Evolutionary conservation across 225 moss, liverwort and hornwort species (phyloP).

Genomic region (Sphagnum tenellum): DNA sequence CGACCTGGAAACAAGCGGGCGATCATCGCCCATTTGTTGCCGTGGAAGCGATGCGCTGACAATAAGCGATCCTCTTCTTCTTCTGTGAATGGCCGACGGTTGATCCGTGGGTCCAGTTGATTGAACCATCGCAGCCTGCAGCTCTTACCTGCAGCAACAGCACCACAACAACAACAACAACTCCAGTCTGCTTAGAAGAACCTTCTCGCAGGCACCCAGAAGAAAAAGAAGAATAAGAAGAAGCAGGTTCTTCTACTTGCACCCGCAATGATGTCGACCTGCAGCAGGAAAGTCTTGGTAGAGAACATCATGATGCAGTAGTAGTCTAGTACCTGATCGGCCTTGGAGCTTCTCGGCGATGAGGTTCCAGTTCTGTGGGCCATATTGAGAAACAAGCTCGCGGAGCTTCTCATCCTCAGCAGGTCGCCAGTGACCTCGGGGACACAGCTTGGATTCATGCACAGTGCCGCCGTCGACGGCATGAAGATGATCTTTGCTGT

Average conservation of each 20-base stretch:
- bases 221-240: no score
- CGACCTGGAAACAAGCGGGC: constrained; percentile 90
- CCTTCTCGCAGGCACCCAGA: no score
- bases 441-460: constrained; percentile 75
- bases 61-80: constrained; percentile 90
- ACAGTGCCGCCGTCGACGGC: constrained; percentile 26
- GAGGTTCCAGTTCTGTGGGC: constrained; percentile 96
- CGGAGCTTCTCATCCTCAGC: constrained; percentile 89
- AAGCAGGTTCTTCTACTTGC: no score
- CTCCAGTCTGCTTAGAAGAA: no score
- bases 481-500: constrained; percentile 52
- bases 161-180: no score
- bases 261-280: no score
- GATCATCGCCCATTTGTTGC: constrained; percentile 99
- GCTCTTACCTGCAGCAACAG: constrained; percentile 66
- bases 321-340: constrained; percentile 60
- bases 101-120: constrained; percentile 91
- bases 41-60: constrained; percentile 82
- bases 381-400: constrained; percentile 79
- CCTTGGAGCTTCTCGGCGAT: constrained; percentile 93
- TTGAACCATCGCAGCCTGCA: constrained; percentile 96
- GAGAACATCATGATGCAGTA: no score
- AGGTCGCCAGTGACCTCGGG: constrained; percentile 97
- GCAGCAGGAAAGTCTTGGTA: no score
- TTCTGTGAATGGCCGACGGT: constrained; percentile 81